A percentile compares a stretch with the other conserved stretches of the same genome.
phyloP scores from a whole-genome alignment of 805 yeast species.

The Teunomyces cretensis region DNA sequence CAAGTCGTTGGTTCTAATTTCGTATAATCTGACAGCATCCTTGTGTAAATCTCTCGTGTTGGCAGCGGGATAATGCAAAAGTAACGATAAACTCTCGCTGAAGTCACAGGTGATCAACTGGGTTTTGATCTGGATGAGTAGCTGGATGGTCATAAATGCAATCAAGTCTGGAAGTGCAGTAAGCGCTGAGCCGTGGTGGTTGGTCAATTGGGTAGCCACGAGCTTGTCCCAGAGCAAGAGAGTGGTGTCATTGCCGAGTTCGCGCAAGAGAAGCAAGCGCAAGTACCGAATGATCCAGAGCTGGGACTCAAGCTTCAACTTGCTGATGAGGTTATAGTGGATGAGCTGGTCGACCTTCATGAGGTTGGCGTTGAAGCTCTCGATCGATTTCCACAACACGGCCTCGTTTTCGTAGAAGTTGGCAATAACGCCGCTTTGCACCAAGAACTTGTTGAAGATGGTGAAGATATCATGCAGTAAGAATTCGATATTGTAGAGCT shows the following conservation, averaged over 20 bases:
- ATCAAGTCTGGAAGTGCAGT: constrained; percentile 37
- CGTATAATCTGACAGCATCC: constrained; percentile 34
- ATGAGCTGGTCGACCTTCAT: constrained; percentile 51
- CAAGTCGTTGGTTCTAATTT: constrained; percentile 33
- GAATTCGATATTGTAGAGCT: constrained; percentile 38
- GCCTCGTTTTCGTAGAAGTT: constrained; percentile 39
- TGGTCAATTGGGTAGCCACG: constrained; percentile 22
- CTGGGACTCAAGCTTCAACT: constrained; percentile 48
- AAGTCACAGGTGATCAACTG: constrained; percentile 49
- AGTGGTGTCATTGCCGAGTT: constrained; percentile 41
- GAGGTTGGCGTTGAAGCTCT: constrained; percentile 45
- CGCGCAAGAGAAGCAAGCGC: constrained; percentile 47
- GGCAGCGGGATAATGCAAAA: constrained; percentile 48
- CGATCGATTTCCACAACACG: constrained; percentile 45
- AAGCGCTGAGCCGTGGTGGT: constrained; percentile 6
- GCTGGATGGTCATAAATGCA: constrained; percentile 40
- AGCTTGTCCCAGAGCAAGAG: constrained; percentile 52
- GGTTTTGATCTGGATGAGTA: constrained; percentile 46
- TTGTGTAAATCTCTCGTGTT: constrained; percentile 29
- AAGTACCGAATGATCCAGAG: constrained; percentile 57
- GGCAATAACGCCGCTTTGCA: constrained; percentile 37
- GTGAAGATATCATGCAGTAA: constrained; percentile 45
- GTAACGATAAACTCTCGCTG: constrained; percentile 48
- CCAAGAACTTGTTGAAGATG: constrained; percentile 43
- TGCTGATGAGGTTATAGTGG: constrained; percentile 44